These are phyloP conservation scores for Termitomyces eurrhizus DNA, from an alignment of 768 basidiomycete species.

Conservation along the genomic window DNA sequence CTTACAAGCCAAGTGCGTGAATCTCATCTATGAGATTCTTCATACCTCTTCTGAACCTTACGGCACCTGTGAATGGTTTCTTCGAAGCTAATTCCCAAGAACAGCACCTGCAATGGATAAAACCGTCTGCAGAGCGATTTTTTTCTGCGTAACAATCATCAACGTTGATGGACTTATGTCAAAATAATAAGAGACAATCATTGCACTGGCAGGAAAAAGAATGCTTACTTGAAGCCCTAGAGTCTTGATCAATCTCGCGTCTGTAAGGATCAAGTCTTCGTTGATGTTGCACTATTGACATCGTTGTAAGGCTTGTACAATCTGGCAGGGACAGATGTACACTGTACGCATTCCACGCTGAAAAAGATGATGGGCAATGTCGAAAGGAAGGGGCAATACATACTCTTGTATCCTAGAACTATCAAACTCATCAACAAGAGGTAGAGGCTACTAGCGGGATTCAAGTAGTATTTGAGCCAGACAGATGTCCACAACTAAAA, in stretches of 20 bases:
- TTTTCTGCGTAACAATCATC: slow-evolving; percentile 67
- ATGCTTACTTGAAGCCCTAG: slow-evolving; percentile 53
- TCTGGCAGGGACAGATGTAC: slow-evolving; percentile 26
- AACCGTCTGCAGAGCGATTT: slow-evolving; percentile 43
- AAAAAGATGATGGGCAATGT: neutral
- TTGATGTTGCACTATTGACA: slow-evolving; percentile 51
- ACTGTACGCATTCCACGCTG: slow-evolving; percentile 71
- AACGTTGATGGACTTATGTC: slow-evolving; percentile 46
- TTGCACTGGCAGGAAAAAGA: slow-evolving; percentile 5
- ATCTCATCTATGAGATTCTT: slow-evolving; percentile 50
- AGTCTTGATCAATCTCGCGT: slow-evolving; percentile 49
- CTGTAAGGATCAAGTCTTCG: slow-evolving; percentile 46
- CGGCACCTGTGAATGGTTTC: slow-evolving; percentile 32
- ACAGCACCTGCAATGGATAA: slow-evolving; percentile 47
- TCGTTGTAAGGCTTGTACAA: neutral
- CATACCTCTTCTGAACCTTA: slow-evolving; percentile 55
- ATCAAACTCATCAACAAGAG: neutral
- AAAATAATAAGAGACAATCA: neutral
- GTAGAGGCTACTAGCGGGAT: neutral
- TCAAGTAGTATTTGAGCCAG: slow-evolving; percentile 15
- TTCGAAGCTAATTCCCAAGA: neutral
- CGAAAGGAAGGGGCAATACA: slow-evolving; percentile 17
- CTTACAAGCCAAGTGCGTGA: slow-evolving; percentile 55
- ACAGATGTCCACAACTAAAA: slow-evolving; percentile 12
- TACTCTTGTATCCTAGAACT: slow-evolving; percentile 68